Percentiles rank a stretch among this genome's conserved stretches.
Evolutionary conservation across 2,329 filamentous ascomycete species (phyloP).

Genomic region (Septoria linicola): DNA sequence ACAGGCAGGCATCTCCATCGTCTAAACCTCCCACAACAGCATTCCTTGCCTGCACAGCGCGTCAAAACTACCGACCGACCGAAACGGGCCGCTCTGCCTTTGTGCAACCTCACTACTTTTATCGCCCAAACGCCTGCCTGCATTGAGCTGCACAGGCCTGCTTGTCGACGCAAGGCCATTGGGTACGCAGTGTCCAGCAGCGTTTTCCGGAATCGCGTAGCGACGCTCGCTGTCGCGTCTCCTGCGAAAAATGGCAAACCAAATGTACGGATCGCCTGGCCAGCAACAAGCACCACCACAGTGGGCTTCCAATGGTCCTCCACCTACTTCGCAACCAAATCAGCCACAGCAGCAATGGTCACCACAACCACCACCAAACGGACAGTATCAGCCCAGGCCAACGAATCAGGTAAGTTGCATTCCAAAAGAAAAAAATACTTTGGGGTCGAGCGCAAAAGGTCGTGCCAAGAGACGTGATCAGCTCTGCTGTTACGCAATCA

Average conservation of each 20-base stretch:
- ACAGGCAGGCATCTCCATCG: conserved; percentile 7
- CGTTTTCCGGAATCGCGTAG: background rate
- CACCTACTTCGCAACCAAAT: conserved; percentile 27
- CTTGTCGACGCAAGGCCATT: background rate
- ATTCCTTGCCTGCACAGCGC: conserved; percentile 10
- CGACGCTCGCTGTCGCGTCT: background rate
- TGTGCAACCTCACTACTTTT: conserved; percentile 21
- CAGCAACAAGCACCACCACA: conserved; percentile 17
- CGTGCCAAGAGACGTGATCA: conserved; percentile 32
- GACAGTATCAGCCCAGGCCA: conserved; percentile 36
- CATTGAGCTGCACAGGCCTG: conserved; percentile 3
- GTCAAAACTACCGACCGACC: conserved; percentile 15
- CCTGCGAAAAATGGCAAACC: conserved; percentile 3
- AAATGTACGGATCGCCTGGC: conserved; percentile 27
- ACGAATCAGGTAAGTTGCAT: conserved; percentile 34
- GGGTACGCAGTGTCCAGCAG: background rate
- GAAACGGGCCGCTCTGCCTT: conserved; percentile 6
- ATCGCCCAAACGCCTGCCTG: conserved; percentile 1
- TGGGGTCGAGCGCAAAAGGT: conserved; percentile 14
- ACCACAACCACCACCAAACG: conserved; percentile 36
- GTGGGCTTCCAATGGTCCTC: conserved; percentile 24
- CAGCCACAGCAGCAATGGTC: conserved; percentile 30
- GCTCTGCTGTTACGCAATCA: conserved; percentile 31
- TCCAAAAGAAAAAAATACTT: conserved; percentile 5
- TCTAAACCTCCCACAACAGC: conserved; percentile 1